Evolutionary conservation across 2,329 filamentous ascomycete species (phyloP).

Genomic region (Cladosporium sp.): DNA sequence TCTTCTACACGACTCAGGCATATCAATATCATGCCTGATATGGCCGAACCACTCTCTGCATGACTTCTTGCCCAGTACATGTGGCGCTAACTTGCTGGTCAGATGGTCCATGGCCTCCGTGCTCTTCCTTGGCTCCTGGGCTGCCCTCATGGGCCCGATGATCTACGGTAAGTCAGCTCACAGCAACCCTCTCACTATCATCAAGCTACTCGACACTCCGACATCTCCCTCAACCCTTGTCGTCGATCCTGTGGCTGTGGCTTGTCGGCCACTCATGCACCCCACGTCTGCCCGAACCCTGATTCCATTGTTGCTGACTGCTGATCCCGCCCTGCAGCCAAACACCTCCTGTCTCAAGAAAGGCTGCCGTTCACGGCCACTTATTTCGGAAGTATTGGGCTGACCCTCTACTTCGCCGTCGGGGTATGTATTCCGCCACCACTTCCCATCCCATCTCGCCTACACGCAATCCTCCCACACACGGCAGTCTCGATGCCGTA

Average conservation of each 20-base stretch:
- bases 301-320: constrained; percentile 11
- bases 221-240: constrained; percentile 8
- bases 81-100: constrained; percentile 13
- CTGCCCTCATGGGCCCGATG: constrained; percentile 86
- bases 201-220: background rate
- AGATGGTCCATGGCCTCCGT: constrained; percentile 94
- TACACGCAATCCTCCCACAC: constrained; percentile 7
- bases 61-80: constrained; percentile 9
- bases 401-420: constrained; percentile 88
- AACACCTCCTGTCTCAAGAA: constrained; percentile 77
- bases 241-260: constrained; percentile 12
- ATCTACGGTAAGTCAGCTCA: constrained; percentile 55
- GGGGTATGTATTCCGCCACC: constrained; percentile 61
- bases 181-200: background rate
- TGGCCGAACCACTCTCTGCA: constrained; percentile 1
- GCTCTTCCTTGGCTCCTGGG: constrained; percentile 88
- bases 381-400: constrained; percentile 86
- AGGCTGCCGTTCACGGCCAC: constrained; percentile 87
- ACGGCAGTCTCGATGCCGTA: constrained; percentile 12
- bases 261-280: constrained; percentile 7
- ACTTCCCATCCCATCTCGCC: constrained; percentile 9
- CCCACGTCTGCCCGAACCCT: constrained; percentile 10
- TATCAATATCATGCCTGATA: constrained; percentile 8
- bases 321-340: constrained; percentile 38
- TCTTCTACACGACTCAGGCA: constrained; percentile 9